Conservation (phyloP, 345 rosid genomes). For the Arabidopsis suecica region DNA sequence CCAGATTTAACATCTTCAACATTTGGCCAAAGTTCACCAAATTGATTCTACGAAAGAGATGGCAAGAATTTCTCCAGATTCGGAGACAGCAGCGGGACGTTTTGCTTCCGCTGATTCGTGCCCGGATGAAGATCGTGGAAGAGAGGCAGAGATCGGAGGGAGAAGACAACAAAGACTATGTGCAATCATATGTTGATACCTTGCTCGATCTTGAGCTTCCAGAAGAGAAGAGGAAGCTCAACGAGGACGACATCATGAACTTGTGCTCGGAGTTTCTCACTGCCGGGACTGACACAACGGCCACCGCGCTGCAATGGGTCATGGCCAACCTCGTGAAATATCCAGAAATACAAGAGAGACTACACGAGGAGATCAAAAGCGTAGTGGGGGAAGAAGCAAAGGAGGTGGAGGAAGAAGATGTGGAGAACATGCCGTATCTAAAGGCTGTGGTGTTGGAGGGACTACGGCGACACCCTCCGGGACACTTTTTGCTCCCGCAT, state of each 20-base stretch:
- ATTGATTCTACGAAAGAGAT: too few species aligned
- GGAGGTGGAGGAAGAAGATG: conserved; percentile 42
- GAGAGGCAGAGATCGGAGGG: too few species aligned
- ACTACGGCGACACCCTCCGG: conserved; percentile 48
- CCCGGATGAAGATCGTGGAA: too few species aligned
- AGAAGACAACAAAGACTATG: too few species aligned
- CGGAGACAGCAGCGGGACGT: too few species aligned
- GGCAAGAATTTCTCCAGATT: too few species aligned
- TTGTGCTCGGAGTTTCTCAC: conserved; percentile 42
- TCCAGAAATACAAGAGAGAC: conserved; percentile 37
- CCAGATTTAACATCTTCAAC: too few species aligned
- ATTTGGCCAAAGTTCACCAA: too few species aligned
- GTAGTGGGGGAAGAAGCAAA: conserved; percentile 12
- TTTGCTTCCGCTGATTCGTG: too few species aligned
- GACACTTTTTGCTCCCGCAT: conserved; percentile 42
- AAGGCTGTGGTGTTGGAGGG: conserved; percentile 45
- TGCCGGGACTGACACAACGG: conserved; percentile 46
- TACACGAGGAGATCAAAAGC: conserved; percentile 36
- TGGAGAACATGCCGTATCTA: conserved; percentile 39
- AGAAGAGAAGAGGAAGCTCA: too few species aligned
- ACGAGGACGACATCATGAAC: conserved; percentile 7
- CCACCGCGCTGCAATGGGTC: conserved; percentile 51
- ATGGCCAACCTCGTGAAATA: conserved; percentile 48
- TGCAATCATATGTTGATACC: too few species aligned
- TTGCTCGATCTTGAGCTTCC: too few species aligned